Evolutionary conservation across 495 filamentous ascomycete genomes (phyloP), one percentile per base, ranked within the genome.

Genomic region (Podospora anserina): DNA sequence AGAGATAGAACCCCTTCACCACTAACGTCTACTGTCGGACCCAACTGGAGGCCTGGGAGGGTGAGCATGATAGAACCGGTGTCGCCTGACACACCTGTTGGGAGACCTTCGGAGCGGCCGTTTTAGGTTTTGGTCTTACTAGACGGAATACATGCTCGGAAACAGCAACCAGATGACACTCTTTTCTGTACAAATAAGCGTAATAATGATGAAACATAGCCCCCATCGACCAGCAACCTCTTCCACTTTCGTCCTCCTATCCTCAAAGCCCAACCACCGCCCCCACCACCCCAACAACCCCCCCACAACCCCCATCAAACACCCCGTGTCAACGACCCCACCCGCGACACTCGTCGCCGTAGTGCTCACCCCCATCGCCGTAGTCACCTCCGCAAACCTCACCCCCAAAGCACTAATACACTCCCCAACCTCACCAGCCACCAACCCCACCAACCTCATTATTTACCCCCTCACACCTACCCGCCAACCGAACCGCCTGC

Each of bases 1-100:
- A 58, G 16, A 20, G 55, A 58, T 5, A 58, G 55, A 23, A 26
- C 55, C 2, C 55, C 55, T 20, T 58, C 55, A n/a, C 55, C 55
- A 13, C n/a, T 58, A 5, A 58, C 55, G 2, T 58, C 55, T 18
- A 58, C 55, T 9, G 55, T 58, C 3, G 55, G 55, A 19, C 55
- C 55, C 4, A 58, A 58, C 55, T 58, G 55, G 55, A 58, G 55
- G 55, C 55, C 55, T 58, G 55, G 55, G 18, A 19, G 55, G 18
- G 55, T 58, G 9, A 58, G 55, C 23, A 58, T 23, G 55, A 18
- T 20, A 2, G 55, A 58, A n/a, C 18, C 55, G 5, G 55, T 58
- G 23, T 58, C 55, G 7, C 55, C 55, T 19, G 23, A 26, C 23
- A 5, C 55, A 58, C 55, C 55, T 19, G 55, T 58, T 19, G 6